phyloP scores from a whole-genome alignment of 352 stramenopile species.

The Plasmopara halstedii region DNA sequence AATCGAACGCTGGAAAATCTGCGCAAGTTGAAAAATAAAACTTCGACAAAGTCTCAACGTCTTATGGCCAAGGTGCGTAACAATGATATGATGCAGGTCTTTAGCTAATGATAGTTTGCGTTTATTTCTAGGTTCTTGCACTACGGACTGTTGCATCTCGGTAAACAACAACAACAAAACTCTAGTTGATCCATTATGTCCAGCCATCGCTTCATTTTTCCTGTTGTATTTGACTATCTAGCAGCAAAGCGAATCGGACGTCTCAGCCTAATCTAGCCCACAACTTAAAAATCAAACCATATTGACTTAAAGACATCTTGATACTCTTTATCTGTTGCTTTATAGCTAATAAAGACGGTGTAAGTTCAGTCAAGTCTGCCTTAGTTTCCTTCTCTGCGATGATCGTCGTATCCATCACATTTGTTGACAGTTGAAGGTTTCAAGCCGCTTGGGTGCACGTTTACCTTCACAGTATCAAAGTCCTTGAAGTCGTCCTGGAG shows the following conservation, averaged over 20 bases:
- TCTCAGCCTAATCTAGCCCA: neutral
- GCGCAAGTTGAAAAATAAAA: slow-evolving; percentile 49
- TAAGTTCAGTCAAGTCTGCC: too few species aligned
- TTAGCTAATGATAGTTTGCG: slow-evolving; percentile 1
- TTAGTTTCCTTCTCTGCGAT: neutral
- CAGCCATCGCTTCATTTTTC: neutral
- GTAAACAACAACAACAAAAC: slow-evolving; percentile 7
- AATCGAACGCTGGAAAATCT: slow-evolving; percentile 56
- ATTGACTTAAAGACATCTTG: neutral
- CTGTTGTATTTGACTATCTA: neutral
- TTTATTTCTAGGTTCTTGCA: slow-evolving; percentile 25
- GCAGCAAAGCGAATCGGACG: neutral
- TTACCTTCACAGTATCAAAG: slow-evolving; percentile 72
- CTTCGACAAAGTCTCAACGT: slow-evolving; percentile 48
- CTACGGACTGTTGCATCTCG: slow-evolving; percentile 35
- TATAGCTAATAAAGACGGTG: too few species aligned
- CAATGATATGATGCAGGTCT: neutral
- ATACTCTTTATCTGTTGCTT: too few species aligned
- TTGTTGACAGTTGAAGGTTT: slow-evolving; percentile 57
- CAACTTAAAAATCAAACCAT: neutral
- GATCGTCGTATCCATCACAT: slow-evolving; percentile 19
- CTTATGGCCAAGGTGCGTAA: slow-evolving; percentile 56
- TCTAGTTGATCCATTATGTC: too few species aligned
- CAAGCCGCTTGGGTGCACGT: slow-evolving; percentile 73
- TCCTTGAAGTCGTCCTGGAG: slow-evolving; percentile 75